These are phyloP conservation scores for cucumber (Cucumis sativus) DNA, from an alignment of 306 rosid species.

Conservation along the genomic window DNA sequence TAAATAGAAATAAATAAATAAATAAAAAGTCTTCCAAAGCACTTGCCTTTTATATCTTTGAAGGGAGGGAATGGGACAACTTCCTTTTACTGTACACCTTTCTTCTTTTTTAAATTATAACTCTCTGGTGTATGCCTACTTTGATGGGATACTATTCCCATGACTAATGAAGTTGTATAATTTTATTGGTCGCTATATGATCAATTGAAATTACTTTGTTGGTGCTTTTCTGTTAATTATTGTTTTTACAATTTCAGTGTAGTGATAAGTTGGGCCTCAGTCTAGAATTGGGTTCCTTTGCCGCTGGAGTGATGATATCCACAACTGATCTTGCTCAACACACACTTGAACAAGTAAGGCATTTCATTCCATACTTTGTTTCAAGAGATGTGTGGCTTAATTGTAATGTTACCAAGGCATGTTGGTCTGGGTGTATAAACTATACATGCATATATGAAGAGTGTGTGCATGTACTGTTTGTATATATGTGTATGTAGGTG, in stretches of 20 bases:
- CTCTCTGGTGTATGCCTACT: not conserved
- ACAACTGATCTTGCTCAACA: constrained; percentile 99
- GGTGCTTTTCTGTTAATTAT: constrained; percentile 13
- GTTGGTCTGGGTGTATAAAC: not conserved
- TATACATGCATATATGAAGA: not conserved
- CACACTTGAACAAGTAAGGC: constrained; percentile 88
- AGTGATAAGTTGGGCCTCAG: constrained; percentile 99
- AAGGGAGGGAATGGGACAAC: not conserved
- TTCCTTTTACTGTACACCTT: not conserved
- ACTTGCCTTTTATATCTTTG: not conserved
- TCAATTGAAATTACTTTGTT: constrained; percentile 1
- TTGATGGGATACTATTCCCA: not conserved
- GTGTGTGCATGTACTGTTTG: too few species aligned
- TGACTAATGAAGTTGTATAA: not conserved
- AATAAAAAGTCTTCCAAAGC: not conserved
- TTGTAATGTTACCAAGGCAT: not conserved
- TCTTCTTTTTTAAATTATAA: not conserved
- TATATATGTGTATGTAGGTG: too few species aligned
- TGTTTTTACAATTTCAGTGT: constrained; percentile 61
- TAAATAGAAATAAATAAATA: too few species aligned
- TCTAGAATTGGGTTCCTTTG: constrained; percentile 94
- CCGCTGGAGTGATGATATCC: constrained; percentile 98
- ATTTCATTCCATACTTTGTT: not conserved
- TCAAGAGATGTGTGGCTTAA: not conserved
- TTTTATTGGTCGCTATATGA: not conserved